A percentile compares a stretch with the other conserved stretches of the same genome.
These are phyloP conservation scores for Pyrus communis DNA, from an alignment of 306 rosid genomes.

Conservation along the genomic window DNA sequence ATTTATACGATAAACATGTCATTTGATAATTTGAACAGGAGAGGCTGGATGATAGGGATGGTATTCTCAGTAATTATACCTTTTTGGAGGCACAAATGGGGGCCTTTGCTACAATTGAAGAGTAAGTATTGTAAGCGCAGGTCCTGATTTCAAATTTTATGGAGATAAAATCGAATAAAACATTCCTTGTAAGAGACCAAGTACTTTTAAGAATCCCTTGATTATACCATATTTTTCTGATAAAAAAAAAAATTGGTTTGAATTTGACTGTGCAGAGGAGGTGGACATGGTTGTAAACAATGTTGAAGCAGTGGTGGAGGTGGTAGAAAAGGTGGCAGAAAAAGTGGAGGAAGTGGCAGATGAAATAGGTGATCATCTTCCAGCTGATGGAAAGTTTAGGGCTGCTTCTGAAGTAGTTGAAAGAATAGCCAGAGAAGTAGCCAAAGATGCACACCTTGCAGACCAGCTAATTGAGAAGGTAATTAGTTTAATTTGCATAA, in stretches of 20 bases:
- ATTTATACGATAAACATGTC: not conserved
- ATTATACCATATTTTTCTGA: not conserved
- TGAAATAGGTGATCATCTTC: constrained; percentile 31
- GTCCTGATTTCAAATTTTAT: not conserved
- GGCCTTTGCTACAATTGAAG: constrained; percentile 39
- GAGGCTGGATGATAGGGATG: constrained; percentile 47
- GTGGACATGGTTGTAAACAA: constrained; percentile 18
- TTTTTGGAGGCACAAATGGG: constrained; percentile 46
- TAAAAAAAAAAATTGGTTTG: not conserved
- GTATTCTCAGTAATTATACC: constrained; percentile 34
- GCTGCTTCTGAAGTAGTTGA: constrained; percentile 24
- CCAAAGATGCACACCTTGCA: constrained; percentile 34
- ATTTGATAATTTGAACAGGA: constrained; percentile 26
- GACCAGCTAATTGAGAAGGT: constrained; percentile 45
- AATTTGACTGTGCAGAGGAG: constrained; percentile 21
- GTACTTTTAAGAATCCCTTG: not conserved
- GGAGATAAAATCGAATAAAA: no score
- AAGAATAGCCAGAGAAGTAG: constrained; percentile 32
- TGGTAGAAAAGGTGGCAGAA: constrained; percentile 54
- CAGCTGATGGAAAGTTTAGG: constrained; percentile 27
- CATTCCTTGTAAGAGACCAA: no score
- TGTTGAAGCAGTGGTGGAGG: constrained; percentile 29
- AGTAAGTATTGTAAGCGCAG: constrained; percentile 19
- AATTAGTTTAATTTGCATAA: not conserved
- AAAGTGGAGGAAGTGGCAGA: constrained; percentile 55